A percentile compares a stretch with the other conserved stretches of the same genome.
Evolutionary conservation across 208 protist genomes (phyloP).

Genomic region (Trichomonas gallinae): DNA sequence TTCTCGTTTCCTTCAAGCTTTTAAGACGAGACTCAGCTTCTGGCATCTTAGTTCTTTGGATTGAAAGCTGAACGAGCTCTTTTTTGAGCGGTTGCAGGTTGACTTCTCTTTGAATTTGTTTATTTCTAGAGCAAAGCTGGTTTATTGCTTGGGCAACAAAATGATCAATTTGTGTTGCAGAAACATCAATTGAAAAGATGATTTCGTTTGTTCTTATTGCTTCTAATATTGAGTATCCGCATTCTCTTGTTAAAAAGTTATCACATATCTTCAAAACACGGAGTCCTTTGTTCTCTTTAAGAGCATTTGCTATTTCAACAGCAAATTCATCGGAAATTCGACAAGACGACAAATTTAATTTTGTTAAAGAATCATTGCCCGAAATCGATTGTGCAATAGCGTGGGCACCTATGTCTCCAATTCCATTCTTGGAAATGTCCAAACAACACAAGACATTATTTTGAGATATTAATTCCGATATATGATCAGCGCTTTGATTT

Average conservation of each 20-base stretch:
- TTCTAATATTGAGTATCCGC: background rate
- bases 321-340: background rate
- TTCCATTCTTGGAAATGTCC: background rate
- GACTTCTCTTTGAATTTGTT: background rate
- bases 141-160: background rate
- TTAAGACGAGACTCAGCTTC: background rate
- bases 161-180: background rate
- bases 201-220: background rate
- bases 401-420: background rate
- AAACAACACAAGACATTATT: background rate
- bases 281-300: background rate
- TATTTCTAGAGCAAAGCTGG: background rate
- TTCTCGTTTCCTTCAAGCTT: background rate
- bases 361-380: background rate
- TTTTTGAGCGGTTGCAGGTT: background rate
- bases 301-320: background rate
- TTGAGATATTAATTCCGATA: background rate
- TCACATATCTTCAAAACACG: background rate
- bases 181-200: background rate
- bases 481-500: background rate
- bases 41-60: constrained; percentile 1
- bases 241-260: background rate
- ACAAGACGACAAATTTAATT: background rate
- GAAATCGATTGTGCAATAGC: background rate
- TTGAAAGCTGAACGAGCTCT: background rate